These are phyloP conservation scores for Singerocomus inundabilis DNA, from an alignment of 1,284 basidiomycete species.

Conservation along the genomic window DNA sequence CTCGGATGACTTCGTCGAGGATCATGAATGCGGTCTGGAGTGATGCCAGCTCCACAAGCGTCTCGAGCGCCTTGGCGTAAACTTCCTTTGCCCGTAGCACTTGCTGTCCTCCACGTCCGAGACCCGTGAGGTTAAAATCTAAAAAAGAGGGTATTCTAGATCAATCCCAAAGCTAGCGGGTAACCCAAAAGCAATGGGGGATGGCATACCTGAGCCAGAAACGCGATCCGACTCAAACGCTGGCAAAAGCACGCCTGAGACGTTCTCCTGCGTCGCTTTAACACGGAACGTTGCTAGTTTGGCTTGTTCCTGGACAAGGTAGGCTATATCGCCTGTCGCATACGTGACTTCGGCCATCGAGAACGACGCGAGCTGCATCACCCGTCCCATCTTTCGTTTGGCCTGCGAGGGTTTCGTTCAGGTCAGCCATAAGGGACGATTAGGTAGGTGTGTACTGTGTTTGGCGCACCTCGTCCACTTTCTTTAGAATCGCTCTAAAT, in stretches of 20 bases:
- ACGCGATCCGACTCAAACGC: conserved; percentile 91
- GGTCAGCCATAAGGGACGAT: conserved; percentile 1
- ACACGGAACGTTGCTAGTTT: conserved; percentile 93
- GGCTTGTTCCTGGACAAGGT: conserved; percentile 89
- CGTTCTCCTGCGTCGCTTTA: conserved; percentile 96
- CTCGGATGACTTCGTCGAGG: conserved; percentile 97
- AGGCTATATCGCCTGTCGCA: conserved; percentile 95
- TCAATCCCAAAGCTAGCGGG: neutral
- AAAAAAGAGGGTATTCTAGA: neutral
- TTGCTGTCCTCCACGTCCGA: conserved; percentile 96
- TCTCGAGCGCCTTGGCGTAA: conserved; percentile 96
- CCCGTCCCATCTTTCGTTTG: conserved; percentile 97
- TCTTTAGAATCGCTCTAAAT: conserved; percentile 86
- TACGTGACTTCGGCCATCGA: conserved; percentile 98
- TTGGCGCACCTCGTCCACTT: conserved; percentile 85
- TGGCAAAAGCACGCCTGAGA: conserved; percentile 96
- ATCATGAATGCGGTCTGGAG: conserved; percentile 98
- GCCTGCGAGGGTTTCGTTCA: conserved; percentile 52
- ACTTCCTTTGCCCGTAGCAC: conserved; percentile 92
- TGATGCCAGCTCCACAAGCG: conserved; percentile 95
- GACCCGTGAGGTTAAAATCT: conserved; percentile 98
- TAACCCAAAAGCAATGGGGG: neutral
- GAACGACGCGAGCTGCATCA: conserved; percentile 98
- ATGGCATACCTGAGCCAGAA: conserved; percentile 65
- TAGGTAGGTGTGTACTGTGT: neutral